Conservation (phyloP, 2,329 filamentous ascomycete species). For the Knufia petricola region DNA sequence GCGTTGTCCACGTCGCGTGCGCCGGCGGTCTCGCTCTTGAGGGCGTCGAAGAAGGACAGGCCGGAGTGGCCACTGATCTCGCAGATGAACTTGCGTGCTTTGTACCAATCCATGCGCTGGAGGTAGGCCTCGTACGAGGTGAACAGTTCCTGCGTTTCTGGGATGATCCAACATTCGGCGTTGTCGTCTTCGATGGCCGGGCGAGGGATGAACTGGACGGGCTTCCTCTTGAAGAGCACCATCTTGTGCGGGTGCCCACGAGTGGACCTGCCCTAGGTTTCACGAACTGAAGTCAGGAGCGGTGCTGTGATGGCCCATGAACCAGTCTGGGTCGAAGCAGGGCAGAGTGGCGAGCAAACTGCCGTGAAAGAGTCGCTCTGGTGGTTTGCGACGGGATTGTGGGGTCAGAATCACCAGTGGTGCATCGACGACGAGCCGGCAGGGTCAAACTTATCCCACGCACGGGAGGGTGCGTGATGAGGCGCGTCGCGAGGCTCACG, state of each 20-base stretch:
- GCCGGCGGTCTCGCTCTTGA: slow-evolving; percentile 66
- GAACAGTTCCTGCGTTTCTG: slow-evolving; percentile 84
- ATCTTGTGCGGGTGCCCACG: slow-evolving; percentile 30
- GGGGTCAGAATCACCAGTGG: background rate
- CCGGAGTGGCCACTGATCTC: slow-evolving; percentile 90
- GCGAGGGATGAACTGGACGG: slow-evolving; percentile 68
- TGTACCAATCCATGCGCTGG: slow-evolving; percentile 41
- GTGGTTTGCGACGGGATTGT: slow-evolving; percentile 2
- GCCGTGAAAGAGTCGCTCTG: background rate
- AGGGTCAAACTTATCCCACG: background rate
- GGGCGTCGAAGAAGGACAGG: slow-evolving; percentile 83
- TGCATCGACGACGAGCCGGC: background rate
- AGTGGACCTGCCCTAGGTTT: background rate
- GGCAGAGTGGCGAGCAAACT: background rate
- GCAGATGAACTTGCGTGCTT: slow-evolving; percentile 71
- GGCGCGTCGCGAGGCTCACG: slow-evolving; percentile 4
- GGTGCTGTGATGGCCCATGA: background rate
- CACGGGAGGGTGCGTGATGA: background rate
- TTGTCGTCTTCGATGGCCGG: slow-evolving; percentile 70
- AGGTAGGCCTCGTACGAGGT: slow-evolving; percentile 80
- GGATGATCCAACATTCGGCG: slow-evolving; percentile 83
- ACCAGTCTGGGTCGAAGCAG: background rate
- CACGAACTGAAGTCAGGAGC: background rate
- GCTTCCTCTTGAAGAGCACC: slow-evolving; percentile 95
- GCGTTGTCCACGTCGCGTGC: slow-evolving; percentile 82